Evolutionary conservation across 1,139 yeast genomes (phyloP).

Genomic region (Saccharomycopsis hybrid): DNA sequence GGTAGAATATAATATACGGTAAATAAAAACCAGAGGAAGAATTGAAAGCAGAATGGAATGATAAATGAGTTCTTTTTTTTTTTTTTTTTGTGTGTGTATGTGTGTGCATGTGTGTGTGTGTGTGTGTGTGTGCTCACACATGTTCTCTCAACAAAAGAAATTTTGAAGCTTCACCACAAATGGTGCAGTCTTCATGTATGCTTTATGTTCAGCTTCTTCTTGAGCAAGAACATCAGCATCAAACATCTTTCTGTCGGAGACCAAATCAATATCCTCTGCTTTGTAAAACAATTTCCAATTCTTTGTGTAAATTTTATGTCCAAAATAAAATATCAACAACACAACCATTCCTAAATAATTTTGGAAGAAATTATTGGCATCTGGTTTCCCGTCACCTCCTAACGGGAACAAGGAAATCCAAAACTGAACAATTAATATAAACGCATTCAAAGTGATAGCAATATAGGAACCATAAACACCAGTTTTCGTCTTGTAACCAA

Average conservation of each 20-base stretch:
- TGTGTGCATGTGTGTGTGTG: too few species aligned
- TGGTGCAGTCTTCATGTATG: constrained; percentile 15
- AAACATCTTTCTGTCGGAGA: constrained; percentile 42
- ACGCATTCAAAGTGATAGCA: constrained; percentile 49
- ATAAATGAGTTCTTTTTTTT: too few species aligned
- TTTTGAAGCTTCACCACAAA: constrained; percentile 22
- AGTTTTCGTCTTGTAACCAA: constrained; percentile 54
- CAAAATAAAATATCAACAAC: constrained; percentile 37
- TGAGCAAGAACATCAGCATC: constrained; percentile 28
- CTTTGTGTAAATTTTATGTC: constrained; percentile 39
- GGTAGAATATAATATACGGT: too few species aligned
- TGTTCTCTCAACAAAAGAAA: constrained; percentile 27
- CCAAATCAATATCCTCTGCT: constrained; percentile 41
- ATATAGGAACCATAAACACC: constrained; percentile 60
- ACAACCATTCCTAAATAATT: constrained; percentile 47
- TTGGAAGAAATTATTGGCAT: constrained; percentile 37
- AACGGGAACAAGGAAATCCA: constrained; percentile 69
- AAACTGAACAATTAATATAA: constrained; percentile 63
- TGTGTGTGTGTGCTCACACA: too few species aligned
- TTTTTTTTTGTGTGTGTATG: too few species aligned
- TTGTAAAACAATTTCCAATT: constrained; percentile 33
- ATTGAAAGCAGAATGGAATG: too few species aligned
- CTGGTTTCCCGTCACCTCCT: constrained; percentile 42
- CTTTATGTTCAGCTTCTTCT: constrained; percentile 21
- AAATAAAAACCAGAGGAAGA: too few species aligned